Conservation (phyloP, 179 eudicot genomes). For the Beta macrorhiza region DNA sequence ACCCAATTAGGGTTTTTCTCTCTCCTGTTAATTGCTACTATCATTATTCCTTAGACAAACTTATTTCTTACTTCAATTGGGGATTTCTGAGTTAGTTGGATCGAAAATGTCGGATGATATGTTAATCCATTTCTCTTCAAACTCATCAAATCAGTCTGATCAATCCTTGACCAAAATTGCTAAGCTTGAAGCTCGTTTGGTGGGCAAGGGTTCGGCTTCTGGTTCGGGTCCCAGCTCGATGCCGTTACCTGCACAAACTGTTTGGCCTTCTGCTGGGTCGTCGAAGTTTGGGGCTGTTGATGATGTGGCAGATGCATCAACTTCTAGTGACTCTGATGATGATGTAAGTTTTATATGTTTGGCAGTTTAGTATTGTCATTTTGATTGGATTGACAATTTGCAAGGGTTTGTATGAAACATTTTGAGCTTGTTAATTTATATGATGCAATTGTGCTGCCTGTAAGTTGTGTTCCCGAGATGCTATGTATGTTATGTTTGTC, state of each 20-base stretch:
- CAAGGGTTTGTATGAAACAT: not conserved
- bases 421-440: not conserved
- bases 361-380: not conserved
- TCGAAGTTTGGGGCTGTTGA: constrained; percentile 44
- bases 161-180: constrained; percentile 78
- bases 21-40: not conserved
- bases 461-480: no score
- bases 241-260: constrained; percentile 41
- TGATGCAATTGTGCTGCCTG: not conserved
- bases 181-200: constrained; percentile 91
- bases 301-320: constrained; percentile 36
- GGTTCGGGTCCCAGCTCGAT: constrained; percentile 43
- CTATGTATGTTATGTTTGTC: no score
- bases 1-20: constrained; percentile 23
- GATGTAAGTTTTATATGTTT: constrained; percentile 50
- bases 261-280: constrained; percentile 39
- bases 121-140: constrained; percentile 71
- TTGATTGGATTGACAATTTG: not conserved
- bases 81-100: constrained; percentile 8
- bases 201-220: constrained; percentile 68
- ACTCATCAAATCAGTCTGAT: constrained; percentile 89
- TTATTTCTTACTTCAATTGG: not conserved
- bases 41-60: not conserved
- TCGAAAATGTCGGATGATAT: constrained; percentile 78
- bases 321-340: constrained; percentile 79